phyloP scores from a whole-genome alignment of 176 grass and related monocot genomes.

The Zoysia pacifica region DNA sequence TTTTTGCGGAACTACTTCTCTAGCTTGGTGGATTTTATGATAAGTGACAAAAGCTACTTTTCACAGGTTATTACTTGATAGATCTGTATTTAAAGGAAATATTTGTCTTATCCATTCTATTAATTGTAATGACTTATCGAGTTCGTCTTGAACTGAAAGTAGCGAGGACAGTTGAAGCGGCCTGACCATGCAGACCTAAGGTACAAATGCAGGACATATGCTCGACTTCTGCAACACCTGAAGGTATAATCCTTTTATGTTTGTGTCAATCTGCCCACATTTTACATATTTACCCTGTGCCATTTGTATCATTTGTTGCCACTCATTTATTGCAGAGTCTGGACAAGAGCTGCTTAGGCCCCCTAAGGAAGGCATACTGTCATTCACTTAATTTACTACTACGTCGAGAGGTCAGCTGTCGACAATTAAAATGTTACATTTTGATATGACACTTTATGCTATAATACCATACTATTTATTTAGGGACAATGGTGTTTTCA shows the following conservation, averaged over 20 bases:
- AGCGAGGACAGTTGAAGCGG: constrained; percentile 91
- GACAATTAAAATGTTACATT: background rate
- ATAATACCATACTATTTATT: constrained; percentile 20
- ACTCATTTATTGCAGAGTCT: constrained; percentile 68
- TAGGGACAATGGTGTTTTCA: too few species aligned
- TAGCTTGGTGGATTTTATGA: constrained; percentile 98
- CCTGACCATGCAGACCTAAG: constrained; percentile 99
- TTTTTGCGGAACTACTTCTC: constrained; percentile 96
- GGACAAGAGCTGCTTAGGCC: constrained; percentile 86
- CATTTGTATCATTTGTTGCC: constrained; percentile 40
- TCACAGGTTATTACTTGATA: constrained; percentile 73
- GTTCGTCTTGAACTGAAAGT: constrained; percentile 54
- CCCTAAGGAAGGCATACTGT: constrained; percentile 94
- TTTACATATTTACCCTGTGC: constrained; percentile 14
- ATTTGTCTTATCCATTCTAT: constrained; percentile 28
- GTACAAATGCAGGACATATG: constrained; percentile 99
- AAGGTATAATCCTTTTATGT: constrained; percentile 60
- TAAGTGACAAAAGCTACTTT: constrained; percentile 98
- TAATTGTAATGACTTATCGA: constrained; percentile 35
- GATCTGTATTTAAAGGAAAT: constrained; percentile 1
- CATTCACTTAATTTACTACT: constrained; percentile 96
- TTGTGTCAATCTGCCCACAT: background rate
- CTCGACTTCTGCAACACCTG: constrained; percentile 93
- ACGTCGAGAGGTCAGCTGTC: constrained; percentile 83
- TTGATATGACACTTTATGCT: constrained; percentile 13